Conservation (phyloP, 345 rosid species). For the Euphorbia peplus region DNA sequence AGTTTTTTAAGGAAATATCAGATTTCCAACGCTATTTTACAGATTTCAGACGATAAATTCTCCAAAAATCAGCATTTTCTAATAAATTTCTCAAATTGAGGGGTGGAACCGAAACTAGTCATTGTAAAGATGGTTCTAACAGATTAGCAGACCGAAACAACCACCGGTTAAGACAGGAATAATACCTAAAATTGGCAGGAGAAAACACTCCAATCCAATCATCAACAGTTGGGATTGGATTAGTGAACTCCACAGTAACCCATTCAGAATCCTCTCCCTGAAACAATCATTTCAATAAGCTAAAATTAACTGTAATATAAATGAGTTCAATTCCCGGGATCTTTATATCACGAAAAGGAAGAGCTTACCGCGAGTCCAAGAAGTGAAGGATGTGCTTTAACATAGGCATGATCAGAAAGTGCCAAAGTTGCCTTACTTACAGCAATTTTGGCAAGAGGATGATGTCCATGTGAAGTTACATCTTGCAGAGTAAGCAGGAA, state of each 20-base stretch:
- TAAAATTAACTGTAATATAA: neutral
- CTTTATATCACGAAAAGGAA: neutral
- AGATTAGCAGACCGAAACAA: no score
- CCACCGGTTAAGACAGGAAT: neutral
- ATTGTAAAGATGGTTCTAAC: no score
- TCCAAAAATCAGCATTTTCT: no score
- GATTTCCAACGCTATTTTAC: no score
- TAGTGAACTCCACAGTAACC: constrained; percentile 45
- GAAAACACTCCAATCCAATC: constrained; percentile 86
- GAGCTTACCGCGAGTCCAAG: constrained; percentile 48
- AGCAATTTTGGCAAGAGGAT: constrained; percentile 55
- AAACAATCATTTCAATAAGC: neutral
- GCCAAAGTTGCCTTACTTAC: constrained; percentile 35
- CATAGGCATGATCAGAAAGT: constrained; percentile 38
- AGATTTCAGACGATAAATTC: no score
- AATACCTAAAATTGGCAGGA: constrained; percentile 65
- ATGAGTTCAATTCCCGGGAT: neutral
- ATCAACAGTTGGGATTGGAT: constrained; percentile 51
- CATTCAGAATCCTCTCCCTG: constrained; percentile 58
- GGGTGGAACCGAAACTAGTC: no score
- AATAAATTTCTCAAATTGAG: no score
- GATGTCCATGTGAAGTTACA: constrained; percentile 45
- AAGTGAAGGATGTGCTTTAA: constrained; percentile 49
- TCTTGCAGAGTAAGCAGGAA: constrained; percentile 41
- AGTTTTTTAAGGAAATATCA: no score